phyloP scores from a whole-genome alignment of 768 basidiomycete genomes.

The Phlebiopsis gigantea region DNA sequence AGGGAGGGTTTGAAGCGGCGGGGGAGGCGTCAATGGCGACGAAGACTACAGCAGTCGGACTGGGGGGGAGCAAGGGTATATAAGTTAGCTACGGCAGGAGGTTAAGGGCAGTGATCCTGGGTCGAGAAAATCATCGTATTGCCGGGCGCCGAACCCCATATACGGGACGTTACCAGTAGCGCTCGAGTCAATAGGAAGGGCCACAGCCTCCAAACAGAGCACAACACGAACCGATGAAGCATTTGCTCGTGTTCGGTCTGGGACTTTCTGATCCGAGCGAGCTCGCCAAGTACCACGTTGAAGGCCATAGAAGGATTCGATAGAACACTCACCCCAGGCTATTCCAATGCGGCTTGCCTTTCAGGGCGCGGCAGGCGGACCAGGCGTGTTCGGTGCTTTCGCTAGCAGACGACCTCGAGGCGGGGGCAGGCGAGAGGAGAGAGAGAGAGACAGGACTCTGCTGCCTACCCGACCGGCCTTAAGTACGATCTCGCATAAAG shows the following conservation, averaged over 20 bases:
- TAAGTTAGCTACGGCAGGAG: background rate
- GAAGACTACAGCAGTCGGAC: background rate
- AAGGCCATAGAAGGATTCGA: background rate
- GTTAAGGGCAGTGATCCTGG: background rate
- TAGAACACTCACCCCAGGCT: background rate
- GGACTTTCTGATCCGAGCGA: background rate
- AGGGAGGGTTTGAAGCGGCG: conserved; percentile 16
- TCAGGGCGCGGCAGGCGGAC: background rate
- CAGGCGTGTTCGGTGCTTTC: too few relatives aligned
- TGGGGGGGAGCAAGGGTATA: background rate
- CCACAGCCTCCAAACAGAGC: background rate
- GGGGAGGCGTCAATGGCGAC: conserved; percentile 1
- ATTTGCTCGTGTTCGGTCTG: background rate
- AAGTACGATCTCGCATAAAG: background rate
- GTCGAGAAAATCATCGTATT: too few relatives aligned
- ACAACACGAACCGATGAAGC: background rate
- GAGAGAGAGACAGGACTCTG: background rate
- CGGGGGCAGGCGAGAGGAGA: background rate
- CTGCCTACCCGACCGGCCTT: background rate
- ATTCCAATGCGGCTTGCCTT: background rate
- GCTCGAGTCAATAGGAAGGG: background rate
- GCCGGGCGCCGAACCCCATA: background rate
- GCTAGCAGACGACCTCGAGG: background rate
- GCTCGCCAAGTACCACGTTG: background rate
- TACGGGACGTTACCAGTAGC: background rate